phyloP scores from a whole-genome alignment of 345 rosid genomes.

The Salix arbutifolia region DNA sequence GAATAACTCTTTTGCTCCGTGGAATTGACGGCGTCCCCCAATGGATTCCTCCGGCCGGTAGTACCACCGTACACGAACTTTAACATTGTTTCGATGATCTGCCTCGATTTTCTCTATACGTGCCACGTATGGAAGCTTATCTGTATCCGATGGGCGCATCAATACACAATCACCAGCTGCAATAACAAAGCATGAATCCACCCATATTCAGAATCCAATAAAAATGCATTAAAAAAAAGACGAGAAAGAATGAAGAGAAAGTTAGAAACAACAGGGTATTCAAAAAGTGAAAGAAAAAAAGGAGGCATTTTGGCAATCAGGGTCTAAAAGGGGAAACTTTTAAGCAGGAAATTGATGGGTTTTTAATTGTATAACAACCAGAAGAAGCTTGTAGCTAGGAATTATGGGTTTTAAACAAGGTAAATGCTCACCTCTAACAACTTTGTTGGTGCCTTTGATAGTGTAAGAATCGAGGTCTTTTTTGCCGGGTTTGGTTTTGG shows the following conservation, averaged over 20 bases:
- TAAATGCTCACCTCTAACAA: slow-evolving; percentile 48
- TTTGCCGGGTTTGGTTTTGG: slow-evolving; percentile 66
- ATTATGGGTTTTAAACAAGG: slow-evolving; percentile 1
- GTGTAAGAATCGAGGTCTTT: slow-evolving; percentile 72
- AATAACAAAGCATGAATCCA: slow-evolving; percentile 5
- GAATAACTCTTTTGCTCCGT: slow-evolving; percentile 79
- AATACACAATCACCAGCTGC: slow-evolving; percentile 75
- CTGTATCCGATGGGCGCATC: slow-evolving; percentile 80
- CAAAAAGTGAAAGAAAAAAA: not conserved
- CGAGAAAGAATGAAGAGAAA: not conserved
- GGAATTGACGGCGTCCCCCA: slow-evolving; percentile 84
- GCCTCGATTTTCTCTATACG: slow-evolving; percentile 78
- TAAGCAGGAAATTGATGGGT: not conserved
- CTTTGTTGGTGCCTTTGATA: slow-evolving; percentile 74
- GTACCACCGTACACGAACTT: slow-evolving; percentile 76
- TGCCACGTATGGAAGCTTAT: slow-evolving; percentile 79
- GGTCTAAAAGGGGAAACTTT: not conserved
- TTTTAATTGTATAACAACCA: not conserved
- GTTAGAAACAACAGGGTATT: not conserved
- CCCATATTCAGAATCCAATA: not conserved
- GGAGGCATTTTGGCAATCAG: slow-evolving; percentile 5
- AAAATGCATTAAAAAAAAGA: not conserved
- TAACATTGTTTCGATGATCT: slow-evolving; percentile 67
- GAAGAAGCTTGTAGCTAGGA: not conserved
- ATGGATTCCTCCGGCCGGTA: slow-evolving; percentile 86